These are phyloP conservation scores for Mytilinidion resinicola DNA, from an alignment of 495 filamentous ascomycete species.

Conservation along the genomic window DNA sequence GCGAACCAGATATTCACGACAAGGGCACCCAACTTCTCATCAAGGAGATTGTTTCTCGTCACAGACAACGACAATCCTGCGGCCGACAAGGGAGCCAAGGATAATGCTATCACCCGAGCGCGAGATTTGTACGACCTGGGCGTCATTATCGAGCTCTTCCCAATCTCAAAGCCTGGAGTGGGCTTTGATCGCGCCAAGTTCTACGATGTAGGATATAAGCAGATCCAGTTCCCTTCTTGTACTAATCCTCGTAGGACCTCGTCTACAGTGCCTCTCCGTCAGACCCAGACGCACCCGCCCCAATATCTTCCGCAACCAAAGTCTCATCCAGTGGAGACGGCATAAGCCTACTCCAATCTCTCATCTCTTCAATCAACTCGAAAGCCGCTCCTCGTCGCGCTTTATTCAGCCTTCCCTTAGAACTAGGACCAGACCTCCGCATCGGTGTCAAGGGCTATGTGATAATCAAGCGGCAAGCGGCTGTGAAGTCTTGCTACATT, in stretches of 20 bases:
- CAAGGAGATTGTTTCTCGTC: conserved; percentile 86
- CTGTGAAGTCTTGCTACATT: conserved; percentile 73
- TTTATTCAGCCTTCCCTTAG: conserved; percentile 76
- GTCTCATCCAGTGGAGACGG: conserved; percentile 57
- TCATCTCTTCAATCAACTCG: conserved; percentile 86
- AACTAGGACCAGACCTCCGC: conserved; percentile 74
- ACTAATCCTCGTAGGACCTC: conserved; percentile 30
- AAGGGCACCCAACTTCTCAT: conserved; percentile 89
- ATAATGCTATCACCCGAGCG: conserved; percentile 74
- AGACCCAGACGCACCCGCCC: conserved; percentile 62
- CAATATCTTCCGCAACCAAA: conserved; percentile 37
- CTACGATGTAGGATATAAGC: conserved; percentile 62
- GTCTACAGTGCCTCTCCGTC: conserved; percentile 42
- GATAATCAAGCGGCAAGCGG: conserved; percentile 73
- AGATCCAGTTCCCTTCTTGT: conserved; percentile 13
- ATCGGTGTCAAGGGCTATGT: conserved; percentile 94
- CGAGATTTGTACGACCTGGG: conserved; percentile 95
- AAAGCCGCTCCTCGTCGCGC: conserved; percentile 82
- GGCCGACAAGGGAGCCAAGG: conserved; percentile 57
- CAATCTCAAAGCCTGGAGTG: conserved; percentile 67
- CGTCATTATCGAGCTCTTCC: conserved; percentile 88
- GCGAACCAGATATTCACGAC: conserved; percentile 96
- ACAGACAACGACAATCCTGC: conserved; percentile 93
- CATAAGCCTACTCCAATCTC: conserved; percentile 68
- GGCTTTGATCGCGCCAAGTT: conserved; percentile 82